These are phyloP conservation scores for Hydrangea macrophylla DNA, from an alignment of 148 eudicot species.

Conservation along the genomic window DNA sequence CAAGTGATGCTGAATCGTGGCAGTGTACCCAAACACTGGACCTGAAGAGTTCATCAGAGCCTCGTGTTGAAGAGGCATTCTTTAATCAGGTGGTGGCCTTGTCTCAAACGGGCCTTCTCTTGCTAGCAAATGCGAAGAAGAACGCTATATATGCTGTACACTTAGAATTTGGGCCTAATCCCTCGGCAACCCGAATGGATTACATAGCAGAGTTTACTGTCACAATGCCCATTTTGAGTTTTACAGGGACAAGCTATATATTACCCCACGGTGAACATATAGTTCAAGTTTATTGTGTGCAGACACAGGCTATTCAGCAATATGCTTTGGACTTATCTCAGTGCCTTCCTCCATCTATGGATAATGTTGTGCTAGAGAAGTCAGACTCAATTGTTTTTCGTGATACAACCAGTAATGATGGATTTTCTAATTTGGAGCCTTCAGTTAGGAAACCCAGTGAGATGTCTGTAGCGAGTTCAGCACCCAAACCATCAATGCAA, in stretches of 20 bases:
- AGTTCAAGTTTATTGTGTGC: slow-evolving; percentile 95
- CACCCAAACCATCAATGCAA: slow-evolving; percentile 32
- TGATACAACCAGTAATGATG: slow-evolving; percentile 44
- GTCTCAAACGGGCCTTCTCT: slow-evolving; percentile 81
- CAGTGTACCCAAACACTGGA: slow-evolving; percentile 82
- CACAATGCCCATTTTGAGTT: slow-evolving; percentile 97
- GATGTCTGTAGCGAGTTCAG: slow-evolving; percentile 38
- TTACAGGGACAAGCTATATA: slow-evolving; percentile 82
- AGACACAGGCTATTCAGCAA: slow-evolving; percentile 99
- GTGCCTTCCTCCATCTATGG: slow-evolving; percentile 85
- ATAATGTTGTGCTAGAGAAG: slow-evolving; percentile 50
- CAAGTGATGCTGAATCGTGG: slow-evolving; percentile 98
- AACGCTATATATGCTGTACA: slow-evolving; percentile 97
- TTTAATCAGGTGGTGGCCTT: slow-evolving; percentile 90
- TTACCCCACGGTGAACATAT: slow-evolving; percentile 72
- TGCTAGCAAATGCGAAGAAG: slow-evolving; percentile 93
- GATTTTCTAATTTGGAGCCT: slow-evolving; percentile 36
- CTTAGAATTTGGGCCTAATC: slow-evolving; percentile 80
- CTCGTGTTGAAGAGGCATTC: slow-evolving; percentile 69
- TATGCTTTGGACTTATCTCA: slow-evolving; percentile 92
- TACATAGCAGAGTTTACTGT: slow-evolving; percentile 95
- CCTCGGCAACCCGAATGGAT: slow-evolving; percentile 82
- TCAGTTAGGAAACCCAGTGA: slow-evolving; percentile 58
- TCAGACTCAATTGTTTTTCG: slow-evolving; percentile 57
- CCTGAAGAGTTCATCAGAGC: slow-evolving; percentile 67